Base-by-base conservation (phyloP, 352 stramenopile genomes). In the Lagenidium sp. region DNA sequence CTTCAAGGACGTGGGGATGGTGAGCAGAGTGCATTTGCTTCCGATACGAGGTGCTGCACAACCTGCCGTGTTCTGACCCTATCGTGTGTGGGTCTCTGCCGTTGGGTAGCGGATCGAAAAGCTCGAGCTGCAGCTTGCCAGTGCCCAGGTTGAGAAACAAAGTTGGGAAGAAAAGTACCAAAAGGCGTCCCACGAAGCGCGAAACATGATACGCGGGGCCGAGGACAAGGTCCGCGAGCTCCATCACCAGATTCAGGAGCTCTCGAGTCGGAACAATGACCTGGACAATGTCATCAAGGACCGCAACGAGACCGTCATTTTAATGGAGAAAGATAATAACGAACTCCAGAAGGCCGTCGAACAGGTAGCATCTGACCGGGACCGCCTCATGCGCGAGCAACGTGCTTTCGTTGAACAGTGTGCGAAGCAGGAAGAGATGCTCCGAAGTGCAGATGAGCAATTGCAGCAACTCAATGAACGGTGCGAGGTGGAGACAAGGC, bases 141-240 rank as follows among this genome's bases (percentile, higher is more conserved):
- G 58, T 1, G 52, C 59, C 21, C 58, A 67, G 34, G 67, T 85
- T 16, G 65, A 89, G 37, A 85, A 83, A 38, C 76, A 89, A 44
- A 55, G 60, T 18, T 87, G 73, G 79, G 79, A 91, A 43, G 76
- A 90, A 30, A 87, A 90, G 23, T 85, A 81, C 35, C 50, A 78
- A 29, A 68, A 81, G 20, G 58, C 59, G 3, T 54, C 57, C 6
- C 67, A 74, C 15, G 69, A 86, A 44, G 57, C 68, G 8, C 66
- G 85, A 29, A 44, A 53, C 3, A 47, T 82, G 1, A 78, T 69
- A 31, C 66, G 65, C 31, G 61, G 77, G 18, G 71, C 67, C 1
- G 70, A 74, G 0, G 60, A 67, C 24, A 58, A 85, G 48, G 72
- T 80, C 36, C 45, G 78, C 22, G 60, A 78, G 32, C 37, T 87